Evolutionary conservation across 805 yeast genomes (phyloP), one percentile per base, ranked within the genome.

Genomic region (Candida maesae): DNA sequence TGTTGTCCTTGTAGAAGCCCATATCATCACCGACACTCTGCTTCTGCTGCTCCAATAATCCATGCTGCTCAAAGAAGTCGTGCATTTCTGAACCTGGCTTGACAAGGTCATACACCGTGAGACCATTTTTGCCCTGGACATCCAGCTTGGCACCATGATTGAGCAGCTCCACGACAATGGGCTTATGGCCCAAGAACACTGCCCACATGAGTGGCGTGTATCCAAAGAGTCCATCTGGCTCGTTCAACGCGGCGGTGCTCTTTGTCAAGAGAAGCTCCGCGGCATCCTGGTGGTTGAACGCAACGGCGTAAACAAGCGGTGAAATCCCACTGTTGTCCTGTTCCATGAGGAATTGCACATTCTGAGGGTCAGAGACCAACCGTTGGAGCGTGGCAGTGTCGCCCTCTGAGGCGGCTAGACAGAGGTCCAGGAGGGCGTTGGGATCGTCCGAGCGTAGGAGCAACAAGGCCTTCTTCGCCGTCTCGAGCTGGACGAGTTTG

Each of bases 181-280:
- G 69, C 44, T 73, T 60, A 39, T 77, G 76, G 39, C 78, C 74
- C 49, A 81, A 69, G 50, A 79, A 74, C 3, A 86, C 77, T 1
- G 95, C 90, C 95, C 95, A 87, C 93, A 85, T 86, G 33, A 85
- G 60, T 10, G 96, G 87, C 0, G 87, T 74, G 60, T 77, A 79
- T 3, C 74, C 69, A 18, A 74, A 57, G 17, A 76, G 41, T 2
- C 68, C 63, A 50, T 82, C 90, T 8, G 45, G 41, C 28, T 34
- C 44, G 25, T 46, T 43, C n/a, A 46, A 14, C 2, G 36, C 34
- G 12, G 37, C 39, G 3, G 41, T 36, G 34, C 47, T 38, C 32
- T 43, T 43, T 35, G 42, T 41, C 27, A 46, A 23, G 5, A 46
- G 14, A 13, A 46, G 26, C 32, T 80, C 82, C 2, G 73, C 73